Evolutionary conservation across 2,329 filamentous ascomycete genomes (phyloP), one percentile per base, ranked within the genome.

Genomic region (Mollisia scopiformis): DNA sequence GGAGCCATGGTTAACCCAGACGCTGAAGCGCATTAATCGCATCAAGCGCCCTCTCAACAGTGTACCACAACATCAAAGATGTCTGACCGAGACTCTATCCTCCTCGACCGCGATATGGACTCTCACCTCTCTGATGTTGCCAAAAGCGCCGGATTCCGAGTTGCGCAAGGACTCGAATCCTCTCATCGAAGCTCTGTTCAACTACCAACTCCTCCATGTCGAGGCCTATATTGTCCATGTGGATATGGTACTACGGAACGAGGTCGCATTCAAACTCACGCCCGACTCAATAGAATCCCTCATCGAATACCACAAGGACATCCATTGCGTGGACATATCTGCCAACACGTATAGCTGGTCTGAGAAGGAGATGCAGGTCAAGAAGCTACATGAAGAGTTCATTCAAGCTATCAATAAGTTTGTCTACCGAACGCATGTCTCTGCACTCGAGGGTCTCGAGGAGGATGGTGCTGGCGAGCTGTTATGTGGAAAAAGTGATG

Each of bases 161-260:
- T 84, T 97, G 74, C 87, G 87, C 76, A 88, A 88, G 77, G 92
- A 97, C 74, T 80, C 86, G 55, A 91, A 96, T 74, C 90, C 91
- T 49, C 82, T 96, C 67, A 83, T 94, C 68, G 93, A 97, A 78
- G 91, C 91, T 66, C 80, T 97, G 65, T 92, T 91, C 84, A 96
- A 96, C 84, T 95, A 94, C 78, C 90, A 96, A 80, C 86, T 97
- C 74, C 82, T 97, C 73, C 92, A 97, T 75, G 82, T 98, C 70
- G 93, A 98, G 79, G 95, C 95, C 55, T 99, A 99, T 76, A 94
- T 98, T 70, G 95, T 99, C 63, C 94, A 98, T 77, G 93, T 99
- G 77, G 95, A 99, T 81, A 97, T 98, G 93, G 94, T 99, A 62
- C 87, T 96, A 72, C 90, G 93, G 78, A 95, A 96, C 76, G 95